These are phyloP conservation scores for Cryptococcus maquisensis DNA, from an alignment of 1,284 basidiomycete species.

Conservation along the genomic window DNA sequence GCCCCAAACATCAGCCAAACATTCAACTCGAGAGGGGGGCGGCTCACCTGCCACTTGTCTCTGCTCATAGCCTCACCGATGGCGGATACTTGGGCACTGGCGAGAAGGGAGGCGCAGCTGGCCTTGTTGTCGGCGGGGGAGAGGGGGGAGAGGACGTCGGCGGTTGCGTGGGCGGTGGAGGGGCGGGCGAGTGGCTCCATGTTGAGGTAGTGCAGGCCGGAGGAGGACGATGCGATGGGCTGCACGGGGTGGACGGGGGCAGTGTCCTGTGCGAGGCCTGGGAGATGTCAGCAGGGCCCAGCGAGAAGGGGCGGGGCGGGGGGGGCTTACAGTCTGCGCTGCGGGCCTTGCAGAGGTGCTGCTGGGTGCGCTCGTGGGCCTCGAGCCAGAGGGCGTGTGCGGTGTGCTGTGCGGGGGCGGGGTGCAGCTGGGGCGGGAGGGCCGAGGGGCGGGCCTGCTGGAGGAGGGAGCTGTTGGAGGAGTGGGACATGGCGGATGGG, in stretches of 20 bases:
- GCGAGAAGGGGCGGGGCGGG: not conserved
- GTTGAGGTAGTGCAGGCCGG: conserved; percentile 21
- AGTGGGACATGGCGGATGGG: conserved; percentile 14
- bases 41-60: conserved; percentile 36
- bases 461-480: conserved; percentile 36
- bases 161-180: conserved; percentile 13
- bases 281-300: not conserved
- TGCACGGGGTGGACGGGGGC: conserved; percentile 6
- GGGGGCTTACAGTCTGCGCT: conserved; percentile 2
- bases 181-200: conserved; percentile 14
- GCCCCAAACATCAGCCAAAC: not conserved
- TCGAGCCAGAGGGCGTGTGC: conserved; percentile 17
- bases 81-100: conserved; percentile 10
- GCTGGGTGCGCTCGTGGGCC: conserved; percentile 17
- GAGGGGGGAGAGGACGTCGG: conserved; percentile 5
- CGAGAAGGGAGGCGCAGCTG: conserved; percentile 10
- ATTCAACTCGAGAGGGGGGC: not conserved
- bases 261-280: not conserved
- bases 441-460: conserved; percentile 33
- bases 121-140: conserved; percentile 7
- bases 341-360: conserved; percentile 9
- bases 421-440: conserved; percentile 17
- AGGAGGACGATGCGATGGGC: conserved; percentile 22
- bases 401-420: not conserved
- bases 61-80: conserved; percentile 21